Evolutionary conservation across 768 basidiomycete genomes (phyloP).

Genomic region (Lentinula lateritia): DNA sequence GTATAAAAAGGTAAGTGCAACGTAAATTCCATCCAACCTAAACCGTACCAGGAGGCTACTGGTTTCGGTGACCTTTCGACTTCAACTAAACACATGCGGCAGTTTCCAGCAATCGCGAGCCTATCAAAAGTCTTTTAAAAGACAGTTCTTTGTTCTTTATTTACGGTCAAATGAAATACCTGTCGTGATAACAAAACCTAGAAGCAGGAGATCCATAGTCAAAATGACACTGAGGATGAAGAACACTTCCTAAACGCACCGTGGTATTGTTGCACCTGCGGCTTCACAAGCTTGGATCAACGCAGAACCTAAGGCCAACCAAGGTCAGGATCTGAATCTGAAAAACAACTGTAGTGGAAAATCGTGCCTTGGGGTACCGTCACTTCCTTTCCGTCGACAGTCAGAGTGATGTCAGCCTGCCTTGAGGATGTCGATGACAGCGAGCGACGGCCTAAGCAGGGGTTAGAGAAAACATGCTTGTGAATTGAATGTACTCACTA

Average conservation of each 20-base stretch:
- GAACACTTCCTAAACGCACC: slow-evolving; percentile 37
- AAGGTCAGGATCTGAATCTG: background rate
- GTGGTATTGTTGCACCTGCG: slow-evolving; percentile 74
- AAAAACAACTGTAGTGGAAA: slow-evolving; percentile 9
- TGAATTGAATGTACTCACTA: background rate
- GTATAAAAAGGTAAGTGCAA: background rate
- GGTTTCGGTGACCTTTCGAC: slow-evolving; percentile 95
- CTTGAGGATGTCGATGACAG: slow-evolving; percentile 63
- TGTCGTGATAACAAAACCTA: slow-evolving; percentile 86
- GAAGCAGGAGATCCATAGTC: slow-evolving; percentile 11
- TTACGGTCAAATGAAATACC: slow-evolving; percentile 31
- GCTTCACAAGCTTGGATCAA: slow-evolving; percentile 95
- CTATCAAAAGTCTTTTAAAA: slow-evolving; percentile 27
- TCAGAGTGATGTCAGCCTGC: slow-evolving; percentile 82
- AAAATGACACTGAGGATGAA: slow-evolving; percentile 6
- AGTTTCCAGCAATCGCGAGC: slow-evolving; percentile 95
- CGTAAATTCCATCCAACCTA: background rate
- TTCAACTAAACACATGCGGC: slow-evolving; percentile 98
- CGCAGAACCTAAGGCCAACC: slow-evolving; percentile 66
- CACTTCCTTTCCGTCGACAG: slow-evolving; percentile 95
- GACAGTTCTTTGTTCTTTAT: background rate
- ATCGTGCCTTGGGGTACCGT: slow-evolving; percentile 89
- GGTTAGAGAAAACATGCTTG: slow-evolving; percentile 4
- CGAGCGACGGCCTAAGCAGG: slow-evolving; percentile 45
- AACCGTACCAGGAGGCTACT: slow-evolving; percentile 78